These are phyloP conservation scores for Verticillium dahliae DNA, from an alignment of 2,329 filamentous ascomycete species.

Conservation along the genomic window DNA sequence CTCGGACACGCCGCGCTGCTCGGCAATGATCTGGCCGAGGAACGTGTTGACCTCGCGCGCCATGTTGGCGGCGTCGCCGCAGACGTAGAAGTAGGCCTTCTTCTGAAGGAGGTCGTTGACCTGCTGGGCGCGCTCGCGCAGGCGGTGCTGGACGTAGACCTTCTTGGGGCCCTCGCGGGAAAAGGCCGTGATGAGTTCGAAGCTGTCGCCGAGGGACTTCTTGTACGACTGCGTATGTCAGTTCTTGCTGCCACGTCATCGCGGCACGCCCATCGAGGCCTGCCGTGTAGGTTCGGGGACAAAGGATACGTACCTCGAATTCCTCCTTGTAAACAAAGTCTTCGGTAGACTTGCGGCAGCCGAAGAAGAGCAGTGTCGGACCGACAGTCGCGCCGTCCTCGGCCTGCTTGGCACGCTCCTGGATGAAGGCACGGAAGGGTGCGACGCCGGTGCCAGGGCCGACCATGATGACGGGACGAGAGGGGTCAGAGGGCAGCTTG, in stretches of 20 bases:
- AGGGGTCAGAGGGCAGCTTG: constrained; percentile 92
- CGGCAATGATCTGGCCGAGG: constrained; percentile 79
- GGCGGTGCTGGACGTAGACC: constrained; percentile 92
- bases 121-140: constrained; percentile 76
- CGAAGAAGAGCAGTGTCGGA: constrained; percentile 87
- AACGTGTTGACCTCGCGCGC: constrained; percentile 85
- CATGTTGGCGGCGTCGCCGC: constrained; percentile 96
- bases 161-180: constrained; percentile 84
- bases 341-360: constrained; percentile 79
- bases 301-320: constrained; percentile 67
- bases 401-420: constrained; percentile 82
- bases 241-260: no score
- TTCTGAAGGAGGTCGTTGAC: constrained; percentile 80
- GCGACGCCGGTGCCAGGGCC: constrained; percentile 95
- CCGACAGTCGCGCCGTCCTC: constrained; percentile 77
- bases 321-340: constrained; percentile 91
- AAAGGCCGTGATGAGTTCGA: constrained; percentile 88
- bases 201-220: constrained; percentile 76
- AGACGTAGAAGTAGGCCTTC: constrained; percentile 95
- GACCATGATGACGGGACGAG: constrained; percentile 91
- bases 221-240: constrained; percentile 62
- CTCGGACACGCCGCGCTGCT: constrained; percentile 74
- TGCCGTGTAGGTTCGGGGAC: not conserved
- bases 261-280: no score
- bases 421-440: constrained; percentile 90